These are phyloP conservation scores for Brettanomyces anomalus DNA, from an alignment of 805 yeast species.

Conservation along the genomic window DNA sequence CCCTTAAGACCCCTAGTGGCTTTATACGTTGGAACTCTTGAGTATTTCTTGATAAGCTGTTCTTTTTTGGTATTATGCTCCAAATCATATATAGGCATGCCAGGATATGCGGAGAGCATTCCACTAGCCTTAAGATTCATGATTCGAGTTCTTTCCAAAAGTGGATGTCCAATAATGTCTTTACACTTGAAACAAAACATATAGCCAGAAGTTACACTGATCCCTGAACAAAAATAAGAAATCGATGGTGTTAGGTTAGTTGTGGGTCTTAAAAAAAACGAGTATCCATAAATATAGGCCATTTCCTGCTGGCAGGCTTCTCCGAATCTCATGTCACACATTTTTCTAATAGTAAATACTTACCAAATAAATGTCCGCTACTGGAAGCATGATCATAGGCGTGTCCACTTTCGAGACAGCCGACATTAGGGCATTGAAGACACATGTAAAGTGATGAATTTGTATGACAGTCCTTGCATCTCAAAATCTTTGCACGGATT, in stretches of 20 bases:
- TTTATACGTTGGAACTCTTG: conserved; percentile 36
- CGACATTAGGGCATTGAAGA: conserved; percentile 69
- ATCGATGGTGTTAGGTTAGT: neutral
- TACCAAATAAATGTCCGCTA: conserved; percentile 46
- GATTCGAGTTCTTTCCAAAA: conserved; percentile 43
- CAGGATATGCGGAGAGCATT: conserved; percentile 17
- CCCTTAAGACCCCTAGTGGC: conserved; percentile 81
- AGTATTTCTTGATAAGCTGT: conserved; percentile 22
- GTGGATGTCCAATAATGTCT: conserved; percentile 56
- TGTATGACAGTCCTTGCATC: conserved; percentile 42
- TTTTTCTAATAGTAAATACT: conserved; percentile 5
- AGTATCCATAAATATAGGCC: too few species aligned
- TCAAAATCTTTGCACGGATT: conserved; percentile 35
- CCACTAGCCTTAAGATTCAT: conserved; percentile 17
- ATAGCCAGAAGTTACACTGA: conserved; percentile 59
- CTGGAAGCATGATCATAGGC: conserved; percentile 37
- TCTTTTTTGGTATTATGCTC: conserved; percentile 19
- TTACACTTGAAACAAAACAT: conserved; percentile 75
- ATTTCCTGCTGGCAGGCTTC: too few species aligned
- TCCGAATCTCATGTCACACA: neutral
- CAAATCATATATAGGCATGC: conserved; percentile 23
- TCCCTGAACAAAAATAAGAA: conserved; percentile 21
- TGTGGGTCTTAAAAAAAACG: too few species aligned
- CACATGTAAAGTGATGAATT: conserved; percentile 48
- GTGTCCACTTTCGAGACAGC: conserved; percentile 49